A percentile compares a stretch with the other conserved stretches of the same genome.
Conservation (phyloP, 2,329 filamentous ascomycete species). For the Sclerotinia sclerotiorum region DNA sequence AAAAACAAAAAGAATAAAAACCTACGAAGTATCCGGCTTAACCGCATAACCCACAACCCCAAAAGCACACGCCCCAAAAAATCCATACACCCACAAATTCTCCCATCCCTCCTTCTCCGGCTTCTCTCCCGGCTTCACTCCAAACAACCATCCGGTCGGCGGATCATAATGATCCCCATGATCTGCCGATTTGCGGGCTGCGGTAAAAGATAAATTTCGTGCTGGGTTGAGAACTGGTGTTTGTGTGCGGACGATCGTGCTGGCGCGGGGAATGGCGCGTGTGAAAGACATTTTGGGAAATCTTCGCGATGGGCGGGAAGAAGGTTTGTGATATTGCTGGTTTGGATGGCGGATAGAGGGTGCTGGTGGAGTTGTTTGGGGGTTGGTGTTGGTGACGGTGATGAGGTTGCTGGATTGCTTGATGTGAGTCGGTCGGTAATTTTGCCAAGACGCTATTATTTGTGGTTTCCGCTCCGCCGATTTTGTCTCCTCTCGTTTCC, state of each 20-base stretch:
- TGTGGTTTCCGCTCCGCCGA: conserved; percentile 1
- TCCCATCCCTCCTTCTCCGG: conserved; percentile 97
- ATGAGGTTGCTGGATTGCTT: neutral
- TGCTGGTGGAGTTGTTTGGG: neutral
- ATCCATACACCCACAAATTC: conserved; percentile 78
- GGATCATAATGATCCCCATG: conserved; percentile 71
- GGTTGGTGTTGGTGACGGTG: neutral
- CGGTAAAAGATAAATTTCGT: conserved; percentile 12
- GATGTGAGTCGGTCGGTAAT: conserved; percentile 17
- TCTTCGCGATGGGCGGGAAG: no score
- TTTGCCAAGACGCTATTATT: conserved; percentile 17
- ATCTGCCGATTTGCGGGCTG: conserved; percentile 28
- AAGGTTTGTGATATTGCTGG: neutral
- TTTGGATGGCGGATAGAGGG: neutral
- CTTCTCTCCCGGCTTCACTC: conserved; percentile 93
- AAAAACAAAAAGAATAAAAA: conserved; percentile 41
- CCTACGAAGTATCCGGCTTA: conserved; percentile 98
- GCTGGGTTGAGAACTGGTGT: neutral
- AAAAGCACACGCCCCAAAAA: conserved; percentile 73
- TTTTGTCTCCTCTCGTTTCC: no score
- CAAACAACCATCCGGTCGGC: conserved; percentile 88
- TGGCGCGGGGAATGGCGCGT: conserved; percentile 19
- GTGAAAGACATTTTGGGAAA: conserved; percentile 1
- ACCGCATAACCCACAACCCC: conserved; percentile 83
- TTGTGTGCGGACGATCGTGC: conserved; percentile 6